Evolutionary conservation across 768 basidiomycete genomes (phyloP), one percentile per base, ranked within the genome.

Genomic region (Phylloporus scabripes): DNA sequence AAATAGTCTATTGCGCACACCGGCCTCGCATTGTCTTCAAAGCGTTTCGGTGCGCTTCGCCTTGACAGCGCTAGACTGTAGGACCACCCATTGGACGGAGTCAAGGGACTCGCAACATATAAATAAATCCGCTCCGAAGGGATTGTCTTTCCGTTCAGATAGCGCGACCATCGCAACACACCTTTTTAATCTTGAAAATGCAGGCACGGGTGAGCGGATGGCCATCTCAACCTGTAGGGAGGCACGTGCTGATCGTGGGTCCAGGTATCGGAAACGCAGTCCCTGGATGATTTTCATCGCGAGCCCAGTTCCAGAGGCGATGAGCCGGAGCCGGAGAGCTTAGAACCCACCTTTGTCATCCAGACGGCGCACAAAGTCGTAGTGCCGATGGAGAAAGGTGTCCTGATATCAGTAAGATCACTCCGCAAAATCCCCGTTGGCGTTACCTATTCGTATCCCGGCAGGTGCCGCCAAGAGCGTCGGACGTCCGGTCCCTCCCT

Each of bases 381-480:
- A 0, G 42, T 68, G 7, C 46, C 42, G 34, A 51, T 42, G 50
- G 54, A 53, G 34, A 63, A 47, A 37, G 66, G 57, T 1, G 42
- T 52, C 38, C 33, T 66, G 44, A 45, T 66, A 44, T 56, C 38
- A 38, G 65, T 64, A 34, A 51, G 56, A 15, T 12, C 5, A 23
- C 34, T 18, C 36, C 28, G 7, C 7, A 43, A 18, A 29, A 23
- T 10, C 36, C 11, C 37, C 23, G 20, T 49, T 31, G 46, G 45
- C 36, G 18, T 45, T 45, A 48, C 55, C 44, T 21, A 62, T 47
- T 11, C 38, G 10, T 21, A 12, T 11, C 8, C 17, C 50, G n/a
- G n/a, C n/a, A 68, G 66, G 58, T 68, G 15, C 60, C 66, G 26
- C 58, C 64, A 36, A 58, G 50, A 39, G 49, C 54, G 24, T 23